Evolutionary conservation across 306 rosid species (phyloP).

Genomic region (Prosopis cineraria): DNA sequence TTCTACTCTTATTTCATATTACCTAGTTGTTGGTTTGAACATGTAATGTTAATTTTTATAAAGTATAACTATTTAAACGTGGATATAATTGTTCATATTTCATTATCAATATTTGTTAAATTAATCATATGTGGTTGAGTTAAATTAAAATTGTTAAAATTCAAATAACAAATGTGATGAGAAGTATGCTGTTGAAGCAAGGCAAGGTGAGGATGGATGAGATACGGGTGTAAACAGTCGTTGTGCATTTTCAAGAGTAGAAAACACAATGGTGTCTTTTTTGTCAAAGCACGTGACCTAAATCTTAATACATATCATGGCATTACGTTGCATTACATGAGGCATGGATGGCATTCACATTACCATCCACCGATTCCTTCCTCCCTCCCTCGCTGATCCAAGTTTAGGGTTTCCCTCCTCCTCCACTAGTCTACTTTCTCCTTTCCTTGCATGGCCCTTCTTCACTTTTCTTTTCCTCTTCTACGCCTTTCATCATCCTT

Average conservation of each 20-base stretch:
- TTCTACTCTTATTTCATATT: background rate
- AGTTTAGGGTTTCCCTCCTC: constrained; percentile 37
- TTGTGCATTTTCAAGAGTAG: background rate
- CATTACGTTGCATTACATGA: background rate
- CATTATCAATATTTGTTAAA: background rate
- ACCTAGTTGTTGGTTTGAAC: accelerated
- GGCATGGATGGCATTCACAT: background rate
- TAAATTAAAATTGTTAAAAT: background rate
- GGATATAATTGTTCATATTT: background rate
- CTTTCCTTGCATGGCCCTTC: background rate
- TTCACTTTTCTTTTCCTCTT: background rate
- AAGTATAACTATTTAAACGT: background rate
- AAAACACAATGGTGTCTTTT: constrained; percentile 26
- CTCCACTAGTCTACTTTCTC: no score
- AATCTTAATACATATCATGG: background rate
- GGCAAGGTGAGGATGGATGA: background rate
- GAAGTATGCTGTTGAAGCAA: constrained; percentile 31
- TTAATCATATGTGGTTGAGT: background rate
- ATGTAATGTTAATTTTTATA: background rate
- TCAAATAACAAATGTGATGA: background rate
- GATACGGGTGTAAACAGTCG: constrained; percentile 34
- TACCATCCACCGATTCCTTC: background rate
- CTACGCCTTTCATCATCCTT: background rate
- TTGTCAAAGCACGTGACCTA: constrained; percentile 31
- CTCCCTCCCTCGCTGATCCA: background rate